phyloP scores from a whole-genome alignment of 768 basidiomycete species.

The Suillus cothurnatus region DNA sequence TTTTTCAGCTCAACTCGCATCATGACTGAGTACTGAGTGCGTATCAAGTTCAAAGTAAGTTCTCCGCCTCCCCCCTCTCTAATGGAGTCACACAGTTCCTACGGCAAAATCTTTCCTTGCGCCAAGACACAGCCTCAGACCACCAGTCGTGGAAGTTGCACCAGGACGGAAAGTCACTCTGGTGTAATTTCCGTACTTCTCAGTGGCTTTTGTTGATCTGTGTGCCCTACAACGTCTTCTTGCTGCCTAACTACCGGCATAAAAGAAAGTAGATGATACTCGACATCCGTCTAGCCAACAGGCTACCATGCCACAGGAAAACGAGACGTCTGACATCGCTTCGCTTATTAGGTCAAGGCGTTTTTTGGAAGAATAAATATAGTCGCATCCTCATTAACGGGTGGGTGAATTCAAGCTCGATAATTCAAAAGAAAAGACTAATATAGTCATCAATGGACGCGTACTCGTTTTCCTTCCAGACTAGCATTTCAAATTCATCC shows the following conservation, averaged over 20 bases:
- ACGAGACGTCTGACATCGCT: no score
- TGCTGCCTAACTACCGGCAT: not conserved
- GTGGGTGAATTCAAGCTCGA: no score
- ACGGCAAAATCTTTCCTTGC: not conserved
- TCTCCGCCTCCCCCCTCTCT: not conserved
- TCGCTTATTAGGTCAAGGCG: no score
- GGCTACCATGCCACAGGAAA: not conserved
- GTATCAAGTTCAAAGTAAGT: not conserved
- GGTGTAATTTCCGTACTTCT: not conserved
- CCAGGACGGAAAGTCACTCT: not conserved
- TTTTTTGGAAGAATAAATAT: no score
- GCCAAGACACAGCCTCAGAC: not conserved
- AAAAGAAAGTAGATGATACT: not conserved
- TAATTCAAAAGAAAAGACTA: no score
- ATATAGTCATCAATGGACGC: no score
- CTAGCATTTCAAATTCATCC: no score
- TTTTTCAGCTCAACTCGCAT: not conserved
- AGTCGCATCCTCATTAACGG: no score
- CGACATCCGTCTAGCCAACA: not conserved
- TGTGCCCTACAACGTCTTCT: not conserved
- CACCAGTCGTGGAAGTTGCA: not conserved
- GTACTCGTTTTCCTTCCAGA: no score
- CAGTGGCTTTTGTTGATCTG: not conserved
- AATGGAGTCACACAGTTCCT: not conserved
- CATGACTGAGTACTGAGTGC: not conserved